Conservation (phyloP, 2,329 filamentous ascomycete genomes). For the Ceratocystis alfenasii region DNA sequence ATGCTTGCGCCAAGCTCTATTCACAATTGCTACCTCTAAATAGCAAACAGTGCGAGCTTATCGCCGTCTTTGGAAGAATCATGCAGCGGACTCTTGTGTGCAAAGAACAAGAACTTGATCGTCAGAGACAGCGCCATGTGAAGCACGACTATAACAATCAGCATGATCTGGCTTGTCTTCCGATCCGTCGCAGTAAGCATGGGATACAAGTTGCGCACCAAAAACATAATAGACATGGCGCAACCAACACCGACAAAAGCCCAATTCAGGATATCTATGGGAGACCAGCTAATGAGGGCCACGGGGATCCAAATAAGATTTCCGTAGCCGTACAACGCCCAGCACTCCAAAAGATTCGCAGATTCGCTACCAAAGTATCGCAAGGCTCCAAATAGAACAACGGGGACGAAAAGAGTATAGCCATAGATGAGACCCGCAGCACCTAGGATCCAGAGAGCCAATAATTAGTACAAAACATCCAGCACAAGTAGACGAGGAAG, state of each 20-base stretch:
- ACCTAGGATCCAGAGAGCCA: constrained; percentile 34
- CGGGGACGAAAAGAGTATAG: constrained; percentile 78
- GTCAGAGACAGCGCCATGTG: constrained; percentile 85
- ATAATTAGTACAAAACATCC: neutral
- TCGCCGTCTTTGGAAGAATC: neutral
- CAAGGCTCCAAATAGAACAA: constrained; percentile 74
- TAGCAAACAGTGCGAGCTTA: neutral
- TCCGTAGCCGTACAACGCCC: constrained; percentile 88
- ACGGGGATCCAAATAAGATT: constrained; percentile 97
- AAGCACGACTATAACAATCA: constrained; percentile 70
- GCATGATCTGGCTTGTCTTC: constrained; percentile 76
- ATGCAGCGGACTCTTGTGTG: constrained; percentile 51
- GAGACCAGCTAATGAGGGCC: constrained; percentile 81
- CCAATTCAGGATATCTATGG: constrained; percentile 78
- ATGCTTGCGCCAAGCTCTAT: neutral
- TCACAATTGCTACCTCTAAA: neutral
- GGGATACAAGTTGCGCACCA: constrained; percentile 78
- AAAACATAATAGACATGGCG: constrained; percentile 67
- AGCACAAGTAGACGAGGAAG: neutral
- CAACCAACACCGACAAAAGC: constrained; percentile 83
- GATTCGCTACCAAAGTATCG: constrained; percentile 93
- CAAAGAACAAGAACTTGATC: constrained; percentile 96
- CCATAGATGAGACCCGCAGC: constrained; percentile 90
- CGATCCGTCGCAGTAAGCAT: constrained; percentile 86
- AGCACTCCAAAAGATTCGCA: constrained; percentile 88